A percentile compares a stretch with the other conserved stretches of the same genome.
Conservation (phyloP, 805 yeast species). For the Yarrowia hollandica region DNA sequence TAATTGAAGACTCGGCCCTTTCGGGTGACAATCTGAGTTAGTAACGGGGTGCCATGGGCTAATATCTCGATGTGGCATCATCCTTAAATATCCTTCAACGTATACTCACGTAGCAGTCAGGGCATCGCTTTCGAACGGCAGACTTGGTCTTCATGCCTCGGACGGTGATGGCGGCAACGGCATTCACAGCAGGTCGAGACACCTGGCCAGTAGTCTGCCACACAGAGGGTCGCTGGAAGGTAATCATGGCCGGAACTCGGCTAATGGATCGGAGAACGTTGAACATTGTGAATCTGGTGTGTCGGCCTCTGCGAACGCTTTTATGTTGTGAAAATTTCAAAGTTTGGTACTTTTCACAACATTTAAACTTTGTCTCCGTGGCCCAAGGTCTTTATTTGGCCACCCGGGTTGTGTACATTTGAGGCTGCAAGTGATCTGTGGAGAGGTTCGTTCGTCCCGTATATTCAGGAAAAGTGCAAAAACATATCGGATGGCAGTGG, state of each 20-base stretch:
- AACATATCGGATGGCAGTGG: no score
- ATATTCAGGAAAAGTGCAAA: no score
- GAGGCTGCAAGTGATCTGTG: not conserved
- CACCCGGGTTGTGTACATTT: constrained; percentile 24
- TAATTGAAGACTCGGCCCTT: constrained; percentile 92
- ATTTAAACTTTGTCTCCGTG: not conserved
- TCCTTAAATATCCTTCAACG: no score
- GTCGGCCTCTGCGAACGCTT: constrained; percentile 10
- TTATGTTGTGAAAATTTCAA: constrained; percentile 22
- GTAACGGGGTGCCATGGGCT: constrained; percentile 3
- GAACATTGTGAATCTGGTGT: constrained; percentile 12
- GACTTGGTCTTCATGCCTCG: constrained; percentile 91
- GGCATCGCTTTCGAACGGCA: constrained; percentile 89
- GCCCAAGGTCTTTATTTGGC: not conserved
- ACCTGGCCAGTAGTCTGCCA: constrained; percentile 16
- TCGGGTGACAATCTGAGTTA: constrained; percentile 71
- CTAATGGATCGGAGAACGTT: constrained; percentile 25
- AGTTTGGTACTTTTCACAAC: not conserved
- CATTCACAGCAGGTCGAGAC: constrained; percentile 25
- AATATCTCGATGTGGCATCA: no score
- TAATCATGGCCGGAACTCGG: constrained; percentile 29
- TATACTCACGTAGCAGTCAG: constrained; percentile 67
- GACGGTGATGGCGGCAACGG: constrained; percentile 32
- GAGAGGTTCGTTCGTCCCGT: no score
- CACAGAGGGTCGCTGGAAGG: constrained; percentile 23